Percentiles rank a stretch among this genome's conserved stretches.
These are phyloP conservation scores for Dispira simplex DNA, from an alignment of 192 early-diverging fungal species.

Conservation along the genomic window DNA sequence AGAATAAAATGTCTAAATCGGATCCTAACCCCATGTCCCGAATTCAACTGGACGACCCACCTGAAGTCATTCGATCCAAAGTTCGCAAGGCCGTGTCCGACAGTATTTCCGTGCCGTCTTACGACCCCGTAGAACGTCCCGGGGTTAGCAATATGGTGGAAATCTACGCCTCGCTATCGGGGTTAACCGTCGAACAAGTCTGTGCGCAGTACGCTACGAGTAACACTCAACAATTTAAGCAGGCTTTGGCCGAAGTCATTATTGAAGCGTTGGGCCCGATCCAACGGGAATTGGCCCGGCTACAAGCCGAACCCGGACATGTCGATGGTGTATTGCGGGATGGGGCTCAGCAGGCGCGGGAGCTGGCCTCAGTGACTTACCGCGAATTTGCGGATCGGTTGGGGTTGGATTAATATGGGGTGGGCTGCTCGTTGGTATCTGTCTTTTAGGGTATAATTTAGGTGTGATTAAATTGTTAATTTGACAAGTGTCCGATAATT, in stretches of 20 bases:
- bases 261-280: slow-evolving; percentile 46
- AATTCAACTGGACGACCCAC: slow-evolving; percentile 61
- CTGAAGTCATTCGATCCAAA: slow-evolving; percentile 43
- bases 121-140: slow-evolving; percentile 49
- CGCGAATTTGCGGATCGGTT: background rate
- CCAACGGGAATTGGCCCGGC: slow-evolving; percentile 35
- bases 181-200: slow-evolving; percentile 23
- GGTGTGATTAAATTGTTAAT: too few relatives aligned
- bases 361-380: slow-evolving; percentile 39
- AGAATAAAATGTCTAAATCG: slow-evolving; percentile 80
- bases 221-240: slow-evolving; percentile 55
- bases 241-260: slow-evolving; percentile 46
- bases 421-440: background rate
- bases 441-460: too few relatives aligned
- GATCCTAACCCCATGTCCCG: slow-evolving; percentile 51
- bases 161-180: slow-evolving; percentile 48
- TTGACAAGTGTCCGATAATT: too few relatives aligned
- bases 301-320: slow-evolving; percentile 41
- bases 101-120: slow-evolving; percentile 43
- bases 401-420: background rate
- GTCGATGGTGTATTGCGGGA: slow-evolving; percentile 42
- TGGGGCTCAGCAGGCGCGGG: slow-evolving; percentile 46
- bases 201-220: slow-evolving; percentile 25
- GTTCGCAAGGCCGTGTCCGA: slow-evolving; percentile 62
- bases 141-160: slow-evolving; percentile 70